phyloP scores from a whole-genome alignment of 495 filamentous ascomycete species.

The Parathielavia appendiculata region DNA sequence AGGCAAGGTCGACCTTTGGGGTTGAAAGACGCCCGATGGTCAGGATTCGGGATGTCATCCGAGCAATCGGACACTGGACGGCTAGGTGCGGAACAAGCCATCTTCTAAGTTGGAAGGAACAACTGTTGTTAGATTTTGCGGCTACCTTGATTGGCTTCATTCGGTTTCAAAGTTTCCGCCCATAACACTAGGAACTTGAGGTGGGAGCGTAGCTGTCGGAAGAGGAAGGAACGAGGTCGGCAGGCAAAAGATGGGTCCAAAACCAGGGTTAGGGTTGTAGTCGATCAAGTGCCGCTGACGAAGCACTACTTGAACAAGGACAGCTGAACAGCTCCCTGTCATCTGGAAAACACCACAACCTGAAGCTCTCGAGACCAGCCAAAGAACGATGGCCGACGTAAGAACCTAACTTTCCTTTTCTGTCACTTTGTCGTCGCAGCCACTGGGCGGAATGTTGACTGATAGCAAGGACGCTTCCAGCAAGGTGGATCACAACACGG shows the following conservation, averaged over 20 bases:
- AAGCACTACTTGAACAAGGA: neutral
- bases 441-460: constrained; percentile 24
- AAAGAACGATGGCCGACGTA: constrained; percentile 26
- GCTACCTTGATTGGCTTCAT: too few species aligned
- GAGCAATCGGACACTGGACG: too few species aligned
- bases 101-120: too few species aligned
- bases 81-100: too few species aligned
- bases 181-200: too few species aligned
- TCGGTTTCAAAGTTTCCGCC: too few species aligned
- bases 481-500: constrained; percentile 61
- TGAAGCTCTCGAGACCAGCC: neutral
- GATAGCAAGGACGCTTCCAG: constrained; percentile 24
- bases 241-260: too few species aligned
- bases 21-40: neutral
- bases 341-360: neutral
- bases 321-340: neutral
- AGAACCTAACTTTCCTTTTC: neutral
- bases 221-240: neutral
- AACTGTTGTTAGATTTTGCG: too few species aligned
- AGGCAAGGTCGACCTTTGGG: neutral
- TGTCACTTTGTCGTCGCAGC: neutral
- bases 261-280: neutral
- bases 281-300: neutral
- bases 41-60: too few species aligned
- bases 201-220: neutral